Base-by-base conservation (phyloP, 768 basidiomycete species). In the Kwoniella heveanensis region DNA sequence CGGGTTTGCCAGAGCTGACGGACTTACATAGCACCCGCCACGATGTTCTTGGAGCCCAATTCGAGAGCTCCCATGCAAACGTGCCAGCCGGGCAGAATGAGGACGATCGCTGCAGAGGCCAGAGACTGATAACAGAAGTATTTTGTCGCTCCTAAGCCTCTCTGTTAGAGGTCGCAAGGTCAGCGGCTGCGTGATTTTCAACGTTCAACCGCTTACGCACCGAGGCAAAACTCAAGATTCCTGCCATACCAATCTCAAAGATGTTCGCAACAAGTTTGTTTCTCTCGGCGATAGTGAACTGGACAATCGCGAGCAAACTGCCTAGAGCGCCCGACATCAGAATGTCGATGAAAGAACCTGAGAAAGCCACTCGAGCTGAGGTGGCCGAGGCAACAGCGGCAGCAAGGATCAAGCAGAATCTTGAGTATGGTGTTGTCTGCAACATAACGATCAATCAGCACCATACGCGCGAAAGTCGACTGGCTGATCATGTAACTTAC, bases 51-150 rank as follows among this genome's bases (percentile, higher is more conserved):
- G 0, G 74, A 76, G 0, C 74, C 74, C 1, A 76, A 64, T 47
- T 76, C 74, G 7, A 76, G 57, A 1, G 74, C 69, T 22, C 71
- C 74, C 19, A 76, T 68, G 52, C 74, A 76, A 44, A 76, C 72
- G 22, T 67, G 61, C 74, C 74, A 76, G 19, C 74, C 74, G 10
- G 74, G 74, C 0, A 76, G 59, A 57, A 76, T 76, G 6, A 76
- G 65, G 19, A 76, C 69, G 62, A 70, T 70, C 2, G 69, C 55
- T 15, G 65, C 65, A 57, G 64, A n/a, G 39, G 27, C 50, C 17
- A 76, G 27, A 2, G 71, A 73, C 21, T 66, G 54, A 50, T 76
- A 76, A 46, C 74, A 76, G 49, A 76, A 72, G 32, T 66, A 65
- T 5, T 57, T 15, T 25, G 62, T 39, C 26, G 39, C 48, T 2